Evolutionary conservation across 306 rosid genomes (phyloP).

Genomic region (Ormosia emarginata): DNA sequence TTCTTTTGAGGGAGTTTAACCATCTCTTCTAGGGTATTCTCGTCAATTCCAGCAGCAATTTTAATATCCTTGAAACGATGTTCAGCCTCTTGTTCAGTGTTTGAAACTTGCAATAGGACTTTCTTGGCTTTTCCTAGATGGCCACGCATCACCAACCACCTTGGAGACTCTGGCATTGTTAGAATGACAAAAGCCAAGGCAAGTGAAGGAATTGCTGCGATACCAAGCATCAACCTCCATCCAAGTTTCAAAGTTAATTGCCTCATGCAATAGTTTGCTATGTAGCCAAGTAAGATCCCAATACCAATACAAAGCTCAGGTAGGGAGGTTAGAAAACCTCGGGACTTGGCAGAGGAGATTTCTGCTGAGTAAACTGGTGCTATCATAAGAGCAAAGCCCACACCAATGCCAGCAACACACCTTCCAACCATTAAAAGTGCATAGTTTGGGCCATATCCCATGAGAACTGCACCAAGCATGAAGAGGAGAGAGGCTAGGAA

Average conservation of each 20-base stretch:
- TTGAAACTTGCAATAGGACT: constrained; percentile 38
- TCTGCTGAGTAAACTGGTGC: constrained; percentile 90
- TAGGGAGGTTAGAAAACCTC: constrained; percentile 67
- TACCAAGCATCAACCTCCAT: constrained; percentile 85
- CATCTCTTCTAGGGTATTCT: constrained; percentile 21
- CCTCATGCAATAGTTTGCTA: constrained; percentile 54
- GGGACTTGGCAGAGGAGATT: constrained; percentile 54
- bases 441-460: constrained; percentile 82
- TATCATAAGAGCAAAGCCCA: constrained; percentile 75
- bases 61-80: constrained; percentile 58
- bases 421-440: constrained; percentile 54
- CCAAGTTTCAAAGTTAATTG: constrained; percentile 53
- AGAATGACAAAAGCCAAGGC: constrained; percentile 43
- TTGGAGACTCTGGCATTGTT: constrained; percentile 83
- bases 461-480: constrained; percentile 58
- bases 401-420: constrained; percentile 73
- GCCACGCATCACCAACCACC: constrained; percentile 82
- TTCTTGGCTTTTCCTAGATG: constrained; percentile 46
- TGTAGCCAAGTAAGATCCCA: constrained; percentile 68
- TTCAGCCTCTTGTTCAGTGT: constrained; percentile 51
- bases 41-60: constrained; percentile 49
- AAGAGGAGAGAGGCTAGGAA: constrained; percentile 48
- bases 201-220: constrained; percentile 69
- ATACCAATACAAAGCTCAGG: constrained; percentile 71
- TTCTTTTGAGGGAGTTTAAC: not conserved